A percentile compares a stretch with the other conserved stretches of the same genome.
phyloP scores from a whole-genome alignment of 2,329 filamentous ascomycete genomes.

The Trichoderma polysporum region DNA sequence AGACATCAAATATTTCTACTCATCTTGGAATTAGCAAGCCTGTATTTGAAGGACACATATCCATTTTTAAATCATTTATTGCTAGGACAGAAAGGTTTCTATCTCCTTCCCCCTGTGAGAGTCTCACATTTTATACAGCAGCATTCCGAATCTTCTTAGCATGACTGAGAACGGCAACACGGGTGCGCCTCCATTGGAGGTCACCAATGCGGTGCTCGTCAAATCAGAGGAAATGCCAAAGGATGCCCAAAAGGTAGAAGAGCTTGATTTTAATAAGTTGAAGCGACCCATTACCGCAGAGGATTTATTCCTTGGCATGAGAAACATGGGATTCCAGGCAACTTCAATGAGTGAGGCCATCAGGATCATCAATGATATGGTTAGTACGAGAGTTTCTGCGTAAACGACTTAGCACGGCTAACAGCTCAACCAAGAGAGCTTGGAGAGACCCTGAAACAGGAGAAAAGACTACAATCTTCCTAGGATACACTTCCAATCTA shows the following conservation, averaged over 20 bases:
- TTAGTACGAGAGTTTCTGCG: constrained; percentile 42
- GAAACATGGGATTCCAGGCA: constrained; percentile 74
- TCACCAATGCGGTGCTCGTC: constrained; percentile 80
- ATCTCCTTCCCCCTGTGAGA: not conserved
- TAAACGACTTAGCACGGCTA: not conserved
- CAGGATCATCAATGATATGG: constrained; percentile 94
- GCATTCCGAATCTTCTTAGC: not conserved
- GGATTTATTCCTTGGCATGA: constrained; percentile 79
- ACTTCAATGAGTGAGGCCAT: constrained; percentile 80
- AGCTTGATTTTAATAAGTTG: constrained; percentile 88
- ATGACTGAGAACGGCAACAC: constrained; percentile 40
- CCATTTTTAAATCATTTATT: not conserved
- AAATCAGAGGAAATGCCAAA: constrained; percentile 79
- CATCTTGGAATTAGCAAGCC: not conserved
- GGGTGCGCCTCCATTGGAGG: constrained; percentile 54
- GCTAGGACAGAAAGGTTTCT: not conserved
- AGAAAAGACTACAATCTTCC: constrained; percentile 85
- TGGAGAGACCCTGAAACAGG: constrained; percentile 80
- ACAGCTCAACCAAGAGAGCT: constrained; percentile 51
- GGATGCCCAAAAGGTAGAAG: constrained; percentile 76
- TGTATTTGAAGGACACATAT: not conserved
- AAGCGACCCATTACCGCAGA: constrained; percentile 78
- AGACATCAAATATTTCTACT: not conserved
- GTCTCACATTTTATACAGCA: not conserved
- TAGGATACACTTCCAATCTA: constrained; percentile 96